Evolutionary conservation across 2,329 filamentous ascomycete species (phyloP), one percentile per base, ranked within the genome.

Genomic region (Sarocladium strictum): DNA sequence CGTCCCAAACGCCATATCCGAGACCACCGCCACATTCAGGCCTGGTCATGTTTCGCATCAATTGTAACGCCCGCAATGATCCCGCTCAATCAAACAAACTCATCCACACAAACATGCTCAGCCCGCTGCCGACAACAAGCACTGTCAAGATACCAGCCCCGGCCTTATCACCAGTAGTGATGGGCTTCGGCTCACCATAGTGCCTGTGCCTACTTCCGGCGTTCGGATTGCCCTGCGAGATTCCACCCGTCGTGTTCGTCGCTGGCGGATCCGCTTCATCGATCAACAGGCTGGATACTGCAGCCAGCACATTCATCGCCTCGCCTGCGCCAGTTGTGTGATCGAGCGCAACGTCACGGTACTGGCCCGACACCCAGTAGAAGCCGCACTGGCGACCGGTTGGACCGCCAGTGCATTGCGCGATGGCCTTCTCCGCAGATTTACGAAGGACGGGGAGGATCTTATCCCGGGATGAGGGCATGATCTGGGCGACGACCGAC

Each of bases 321-420:
- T 85, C 79, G 10, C 83, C 80, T 9, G 81, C 78, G 15, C 81
- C 79, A 23, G 72, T 73, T 3, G 80, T 82, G 54, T 79, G 10
- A n/a, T 53, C 80, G 40, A 67, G 60, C 11, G 76, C 73, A 32
- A 72, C 76, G 27, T 74, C 72, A 1, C 75, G 64, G 57, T 72
- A 81, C 1, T 59, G 61, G 0, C 74, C 71, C 0, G 67, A 61
- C 72, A 23, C 76, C 79, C 79, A 83, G 54, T 67, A 67, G 27
- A 78, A 71, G 10, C 78, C 75, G 61, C 81, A 84, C 19, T 68
- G 67, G 14, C 71, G 67, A 10, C 74, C 68, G 32, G 50, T 27
- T 14, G 23, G 17, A 21, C 27, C 32, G 10, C 72, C 75, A 5
- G 71, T 74, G 59, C 80, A 83, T 51, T 75, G 70, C 5, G 64